A percentile compares a stretch with the other conserved stretches of the same genome.
Evolutionary conservation across 768 basidiomycete species (phyloP).

Genomic region (Pulveroboletus sp.): DNA sequence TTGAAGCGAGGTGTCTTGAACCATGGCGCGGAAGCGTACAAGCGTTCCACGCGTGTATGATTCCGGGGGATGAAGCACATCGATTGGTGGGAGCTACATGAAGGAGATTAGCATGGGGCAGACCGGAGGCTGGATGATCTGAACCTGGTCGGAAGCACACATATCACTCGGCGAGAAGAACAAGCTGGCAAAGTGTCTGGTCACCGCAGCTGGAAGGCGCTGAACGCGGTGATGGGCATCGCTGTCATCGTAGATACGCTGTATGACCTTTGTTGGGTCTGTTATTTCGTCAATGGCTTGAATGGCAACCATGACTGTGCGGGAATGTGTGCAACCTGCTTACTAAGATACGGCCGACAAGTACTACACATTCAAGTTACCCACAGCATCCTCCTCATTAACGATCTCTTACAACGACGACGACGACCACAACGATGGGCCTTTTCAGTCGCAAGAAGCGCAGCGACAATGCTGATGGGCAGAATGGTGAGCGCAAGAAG

Average conservation of each 20-base stretch:
- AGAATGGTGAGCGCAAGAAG: constrained; percentile 57
- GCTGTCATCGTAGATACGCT: constrained; percentile 42
- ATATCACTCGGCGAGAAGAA: constrained; percentile 39
- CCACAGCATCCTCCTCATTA: no score
- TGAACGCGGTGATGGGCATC: constrained; percentile 6
- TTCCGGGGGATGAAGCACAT: constrained; percentile 46
- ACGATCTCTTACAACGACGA: constrained; percentile 1
- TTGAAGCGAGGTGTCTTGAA: constrained; percentile 77
- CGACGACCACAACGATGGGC: constrained; percentile 40
- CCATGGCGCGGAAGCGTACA: constrained; percentile 73
- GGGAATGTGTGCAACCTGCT: constrained; percentile 1
- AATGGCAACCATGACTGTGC: constrained; percentile 49
- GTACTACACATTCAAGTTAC: no score
- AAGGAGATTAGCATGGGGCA: not conserved
- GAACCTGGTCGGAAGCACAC: constrained; percentile 20
- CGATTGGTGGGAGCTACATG: constrained; percentile 57
- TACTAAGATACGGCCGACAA: constrained; percentile 10
- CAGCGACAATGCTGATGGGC: constrained; percentile 35
- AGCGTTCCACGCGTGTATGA: constrained; percentile 51
- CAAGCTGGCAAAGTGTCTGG: constrained; percentile 44
- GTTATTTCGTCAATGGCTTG: constrained; percentile 46
- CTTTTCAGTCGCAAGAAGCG: constrained; percentile 56
- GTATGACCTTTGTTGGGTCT: constrained; percentile 49
- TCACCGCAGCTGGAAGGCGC: constrained; percentile 41
- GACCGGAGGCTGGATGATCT: constrained; percentile 6